Conservation (phyloP, 2,329 filamentous ascomycete species). For the Cylindrodendrum hubeiense region DNA sequence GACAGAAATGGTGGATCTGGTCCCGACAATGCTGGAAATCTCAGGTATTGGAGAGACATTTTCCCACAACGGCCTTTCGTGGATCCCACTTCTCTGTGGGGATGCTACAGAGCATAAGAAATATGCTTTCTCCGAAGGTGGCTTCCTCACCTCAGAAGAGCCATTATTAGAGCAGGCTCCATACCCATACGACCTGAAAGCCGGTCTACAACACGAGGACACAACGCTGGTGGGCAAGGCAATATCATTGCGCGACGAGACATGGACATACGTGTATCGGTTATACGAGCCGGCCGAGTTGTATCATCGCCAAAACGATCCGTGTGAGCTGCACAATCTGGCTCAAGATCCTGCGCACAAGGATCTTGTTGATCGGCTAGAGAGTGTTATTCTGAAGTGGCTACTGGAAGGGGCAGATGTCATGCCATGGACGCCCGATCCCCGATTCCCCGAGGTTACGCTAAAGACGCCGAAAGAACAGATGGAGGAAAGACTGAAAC, state of each 20-base stretch:
- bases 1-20: constrained; percentile 59
- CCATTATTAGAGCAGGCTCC: constrained; percentile 57
- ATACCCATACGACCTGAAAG: constrained; percentile 61
- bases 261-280: constrained; percentile 59
- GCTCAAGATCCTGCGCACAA: constrained; percentile 45
- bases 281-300: constrained; percentile 60
- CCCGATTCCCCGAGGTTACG: constrained; percentile 50
- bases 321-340: constrained; percentile 54
- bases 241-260: constrained; percentile 50
- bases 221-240: constrained; percentile 57
- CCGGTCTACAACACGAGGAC: constrained; percentile 58
- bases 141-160: constrained; percentile 58
- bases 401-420: constrained; percentile 50
- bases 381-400: constrained; percentile 54
- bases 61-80: constrained; percentile 54
- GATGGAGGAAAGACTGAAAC: constrained; percentile 41
- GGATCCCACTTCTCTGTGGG: constrained; percentile 46
- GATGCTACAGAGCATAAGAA: constrained; percentile 48
- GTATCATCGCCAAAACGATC: constrained; percentile 54
- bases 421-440: constrained; percentile 51
- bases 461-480: constrained; percentile 47
- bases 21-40: constrained; percentile 57
- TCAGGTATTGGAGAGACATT: constrained; percentile 54
- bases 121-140: constrained; percentile 59
- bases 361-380: constrained; percentile 38